Evolutionary conservation across 495 filamentous ascomycete species (phyloP).

Genomic region (Parathielavia appendiculata): DNA sequence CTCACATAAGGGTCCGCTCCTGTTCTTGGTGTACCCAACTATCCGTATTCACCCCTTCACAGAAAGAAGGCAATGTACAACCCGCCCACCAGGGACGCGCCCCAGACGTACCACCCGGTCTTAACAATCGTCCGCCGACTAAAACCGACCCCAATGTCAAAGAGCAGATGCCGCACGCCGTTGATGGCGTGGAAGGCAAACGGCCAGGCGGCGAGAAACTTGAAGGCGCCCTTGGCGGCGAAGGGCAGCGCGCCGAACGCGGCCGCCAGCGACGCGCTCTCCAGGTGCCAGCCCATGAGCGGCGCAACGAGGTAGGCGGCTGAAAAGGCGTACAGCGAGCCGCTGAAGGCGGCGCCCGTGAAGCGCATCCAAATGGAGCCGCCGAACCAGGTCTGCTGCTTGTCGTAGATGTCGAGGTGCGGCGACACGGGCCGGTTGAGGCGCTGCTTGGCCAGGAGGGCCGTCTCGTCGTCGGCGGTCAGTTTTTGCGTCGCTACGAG

Average conservation of each 20-base stretch:
- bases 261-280: slow-evolving; percentile 71
- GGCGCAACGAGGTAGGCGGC: slow-evolving; percentile 80
- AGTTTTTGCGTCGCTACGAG: slow-evolving; percentile 55
- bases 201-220: slow-evolving; percentile 68
- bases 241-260: slow-evolving; percentile 69
- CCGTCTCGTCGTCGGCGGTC: slow-evolving; percentile 51
- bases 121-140: slow-evolving; percentile 64
- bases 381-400: slow-evolving; percentile 78
- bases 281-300: slow-evolving; percentile 76
- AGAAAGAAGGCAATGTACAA: slow-evolving; percentile 51
- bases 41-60: slow-evolving; percentile 17
- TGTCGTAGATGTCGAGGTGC: slow-evolving; percentile 83
- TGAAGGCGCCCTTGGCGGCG: slow-evolving; percentile 63
- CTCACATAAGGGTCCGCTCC: background rate
- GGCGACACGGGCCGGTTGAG: slow-evolving; percentile 78
- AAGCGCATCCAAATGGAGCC: slow-evolving; percentile 70
- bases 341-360: slow-evolving; percentile 67
- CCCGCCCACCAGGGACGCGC: slow-evolving; percentile 57
- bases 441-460: slow-evolving; percentile 81
- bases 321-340: slow-evolving; percentile 76
- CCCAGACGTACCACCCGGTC: slow-evolving; percentile 72
- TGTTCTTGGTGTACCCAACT: background rate
- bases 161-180: slow-evolving; percentile 83
- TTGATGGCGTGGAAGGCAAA: slow-evolving; percentile 86
- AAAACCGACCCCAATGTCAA: slow-evolving; percentile 71